Conservation (phyloP, 140 eudicot genomes). For the Oenanthe javanica region DNA sequence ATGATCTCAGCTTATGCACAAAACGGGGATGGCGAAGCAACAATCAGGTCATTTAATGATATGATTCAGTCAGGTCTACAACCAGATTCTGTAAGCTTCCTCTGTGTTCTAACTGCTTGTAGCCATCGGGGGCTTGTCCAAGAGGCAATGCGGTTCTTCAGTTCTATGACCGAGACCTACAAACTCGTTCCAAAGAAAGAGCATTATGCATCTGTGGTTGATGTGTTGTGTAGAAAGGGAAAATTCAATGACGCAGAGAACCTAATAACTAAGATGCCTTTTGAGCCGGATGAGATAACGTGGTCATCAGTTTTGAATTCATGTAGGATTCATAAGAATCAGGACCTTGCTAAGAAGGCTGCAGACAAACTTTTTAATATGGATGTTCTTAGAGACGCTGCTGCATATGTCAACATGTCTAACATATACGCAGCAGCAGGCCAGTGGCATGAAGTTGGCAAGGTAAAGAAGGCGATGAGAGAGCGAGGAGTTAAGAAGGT, state of each 20-base stretch:
- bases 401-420: slow-evolving; percentile 64
- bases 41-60: slow-evolving; percentile 46
- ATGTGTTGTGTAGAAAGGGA: slow-evolving; percentile 65
- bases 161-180: slow-evolving; percentile 42
- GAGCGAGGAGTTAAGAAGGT: slow-evolving; percentile 66
- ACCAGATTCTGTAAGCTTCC: slow-evolving; percentile 71
- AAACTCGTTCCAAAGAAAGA: slow-evolving; percentile 42
- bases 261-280: slow-evolving; percentile 61
- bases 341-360: slow-evolving; percentile 55
- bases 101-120: slow-evolving; percentile 57
- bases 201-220: slow-evolving; percentile 71
- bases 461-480: slow-evolving; percentile 71
- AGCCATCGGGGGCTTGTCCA: slow-evolving; percentile 76
- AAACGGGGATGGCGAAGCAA: slow-evolving; percentile 68
- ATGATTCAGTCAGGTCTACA: slow-evolving; percentile 47
- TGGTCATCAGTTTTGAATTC: slow-evolving; percentile 70
- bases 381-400: slow-evolving; percentile 62
- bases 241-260: slow-evolving; percentile 55
- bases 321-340: slow-evolving; percentile 72
- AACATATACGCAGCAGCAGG: slow-evolving; percentile 82
- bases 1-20: slow-evolving; percentile 77
- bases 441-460: slow-evolving; percentile 63
- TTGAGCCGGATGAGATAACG: slow-evolving; percentile 70
- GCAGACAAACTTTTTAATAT: slow-evolving; percentile 57
- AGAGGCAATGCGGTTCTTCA: slow-evolving; percentile 47